Conservation (phyloP, 306 rosid species). For the Abrus precatorius region DNA sequence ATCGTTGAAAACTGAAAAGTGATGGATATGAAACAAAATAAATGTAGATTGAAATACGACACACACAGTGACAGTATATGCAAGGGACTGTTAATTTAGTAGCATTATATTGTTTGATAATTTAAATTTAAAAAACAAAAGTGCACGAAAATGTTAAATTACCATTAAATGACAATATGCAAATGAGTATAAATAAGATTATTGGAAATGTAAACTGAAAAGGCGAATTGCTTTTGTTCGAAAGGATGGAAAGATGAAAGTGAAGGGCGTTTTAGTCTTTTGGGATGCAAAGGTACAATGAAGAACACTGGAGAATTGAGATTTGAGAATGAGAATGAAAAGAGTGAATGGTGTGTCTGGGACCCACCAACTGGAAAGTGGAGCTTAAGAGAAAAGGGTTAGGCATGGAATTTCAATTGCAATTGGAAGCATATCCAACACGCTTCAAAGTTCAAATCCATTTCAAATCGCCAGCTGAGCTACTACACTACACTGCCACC, state of each 20-base stretch:
- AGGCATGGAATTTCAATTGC: conserved; percentile 3
- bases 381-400: background rate
- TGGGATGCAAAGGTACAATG: background rate
- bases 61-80: no score
- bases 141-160: background rate
- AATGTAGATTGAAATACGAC: background rate
- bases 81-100: no score
- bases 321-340: conserved; percentile 17
- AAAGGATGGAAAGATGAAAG: conserved; percentile 11
- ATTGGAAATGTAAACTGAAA: background rate
- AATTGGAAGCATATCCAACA: background rate
- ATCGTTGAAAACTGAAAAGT: background rate
- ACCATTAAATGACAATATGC: background rate
- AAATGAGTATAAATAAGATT: background rate
- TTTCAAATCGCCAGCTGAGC: background rate
- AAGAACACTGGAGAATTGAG: conserved; percentile 37
- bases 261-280: conserved; percentile 18
- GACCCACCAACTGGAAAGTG: conserved; percentile 50
- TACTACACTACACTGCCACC: background rate
- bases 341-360: conserved; percentile 16
- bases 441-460: background rate
- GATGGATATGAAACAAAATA: background rate
- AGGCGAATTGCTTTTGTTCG: background rate
- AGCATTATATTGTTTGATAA: background rate
- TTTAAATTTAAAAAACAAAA: background rate